phyloP scores from a whole-genome alignment of 371 early-diverging fungal genomes.

The Apophysomyces ossiformis region DNA sequence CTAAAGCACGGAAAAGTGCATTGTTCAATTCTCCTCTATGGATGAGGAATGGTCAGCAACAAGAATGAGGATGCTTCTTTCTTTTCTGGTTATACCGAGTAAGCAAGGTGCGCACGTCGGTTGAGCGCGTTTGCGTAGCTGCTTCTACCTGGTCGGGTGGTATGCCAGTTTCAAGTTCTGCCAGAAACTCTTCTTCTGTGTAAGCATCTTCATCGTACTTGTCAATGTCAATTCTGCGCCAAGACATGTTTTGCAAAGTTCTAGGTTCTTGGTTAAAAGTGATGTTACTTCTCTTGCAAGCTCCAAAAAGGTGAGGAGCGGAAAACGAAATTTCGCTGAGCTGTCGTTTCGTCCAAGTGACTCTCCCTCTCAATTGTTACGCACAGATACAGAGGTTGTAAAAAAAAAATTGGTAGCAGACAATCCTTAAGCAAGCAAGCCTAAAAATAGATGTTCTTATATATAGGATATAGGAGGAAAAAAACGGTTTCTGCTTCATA shows the following conservation, averaged over 20 bases:
- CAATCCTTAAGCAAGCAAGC: too few relatives aligned
- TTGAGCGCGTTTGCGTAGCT: conserved; percentile 62
- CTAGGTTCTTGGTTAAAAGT: neutral
- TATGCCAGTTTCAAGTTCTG: conserved; percentile 42
- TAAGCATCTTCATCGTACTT: conserved; percentile 81
- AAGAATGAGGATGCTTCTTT: conserved; percentile 3
- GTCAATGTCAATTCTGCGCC: conserved; percentile 86
- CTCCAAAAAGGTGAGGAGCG: too few relatives aligned
- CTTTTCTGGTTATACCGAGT: conserved; percentile 30
- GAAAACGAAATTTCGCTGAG: too few relatives aligned
- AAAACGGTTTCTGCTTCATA: too few relatives aligned
- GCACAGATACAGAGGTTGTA: too few relatives aligned
- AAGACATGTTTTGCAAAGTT: conserved; percentile 42
- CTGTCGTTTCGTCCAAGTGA: too few relatives aligned
- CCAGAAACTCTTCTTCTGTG: conserved; percentile 64
- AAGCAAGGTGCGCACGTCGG: conserved; percentile 63
- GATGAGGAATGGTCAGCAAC: neutral
- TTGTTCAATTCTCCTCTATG: conserved; percentile 69
- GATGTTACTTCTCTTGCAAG: neutral
- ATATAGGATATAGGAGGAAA: too few relatives aligned
- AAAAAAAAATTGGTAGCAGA: too few relatives aligned
- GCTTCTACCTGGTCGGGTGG: conserved; percentile 59
- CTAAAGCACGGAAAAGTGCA: conserved; percentile 74
- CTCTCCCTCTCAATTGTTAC: too few relatives aligned
- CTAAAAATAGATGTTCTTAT: too few relatives aligned